phyloP scores from a whole-genome alignment of 2,329 filamentous ascomycete genomes.

The Apiospora phragmitis region DNA sequence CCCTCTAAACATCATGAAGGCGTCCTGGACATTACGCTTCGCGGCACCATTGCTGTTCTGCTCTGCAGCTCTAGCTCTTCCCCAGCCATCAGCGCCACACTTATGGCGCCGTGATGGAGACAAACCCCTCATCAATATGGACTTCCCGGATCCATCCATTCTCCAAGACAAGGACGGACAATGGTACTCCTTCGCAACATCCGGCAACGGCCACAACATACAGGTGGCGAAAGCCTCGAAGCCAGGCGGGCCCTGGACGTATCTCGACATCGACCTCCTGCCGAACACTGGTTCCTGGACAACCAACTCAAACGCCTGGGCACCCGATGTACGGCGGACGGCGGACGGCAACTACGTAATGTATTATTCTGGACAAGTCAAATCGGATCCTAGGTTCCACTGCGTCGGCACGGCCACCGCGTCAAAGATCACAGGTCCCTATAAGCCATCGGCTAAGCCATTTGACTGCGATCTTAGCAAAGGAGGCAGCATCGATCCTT shows the following conservation, averaged over 20 bases:
- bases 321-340: constrained; percentile 58
- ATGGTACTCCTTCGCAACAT: constrained; percentile 62
- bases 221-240: constrained; percentile 53
- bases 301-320: constrained; percentile 56
- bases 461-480: constrained; percentile 52
- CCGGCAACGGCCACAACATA: constrained; percentile 49
- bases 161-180: constrained; percentile 45
- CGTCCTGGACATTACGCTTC: not conserved
- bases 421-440: constrained; percentile 50
- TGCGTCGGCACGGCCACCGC: constrained; percentile 61
- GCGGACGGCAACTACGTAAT: constrained; percentile 55
- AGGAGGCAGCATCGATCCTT: constrained; percentile 64
- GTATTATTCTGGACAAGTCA: constrained; percentile 57
- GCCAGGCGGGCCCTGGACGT: constrained; percentile 47
- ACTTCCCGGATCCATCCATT: constrained; percentile 59
- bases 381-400: constrained; percentile 42
- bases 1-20: not conserved
- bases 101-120: not conserved
- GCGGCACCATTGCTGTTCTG: not conserved
- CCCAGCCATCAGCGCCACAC: not conserved
- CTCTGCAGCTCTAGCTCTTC: not conserved
- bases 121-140: constrained; percentile 30
- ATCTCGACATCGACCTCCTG: constrained; percentile 55
- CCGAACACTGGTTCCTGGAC: constrained; percentile 55
- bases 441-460: constrained; percentile 44